Evolutionary conservation across 2,329 filamentous ascomycete genomes (phyloP).

Genomic region (Xylariaceae sp.): DNA sequence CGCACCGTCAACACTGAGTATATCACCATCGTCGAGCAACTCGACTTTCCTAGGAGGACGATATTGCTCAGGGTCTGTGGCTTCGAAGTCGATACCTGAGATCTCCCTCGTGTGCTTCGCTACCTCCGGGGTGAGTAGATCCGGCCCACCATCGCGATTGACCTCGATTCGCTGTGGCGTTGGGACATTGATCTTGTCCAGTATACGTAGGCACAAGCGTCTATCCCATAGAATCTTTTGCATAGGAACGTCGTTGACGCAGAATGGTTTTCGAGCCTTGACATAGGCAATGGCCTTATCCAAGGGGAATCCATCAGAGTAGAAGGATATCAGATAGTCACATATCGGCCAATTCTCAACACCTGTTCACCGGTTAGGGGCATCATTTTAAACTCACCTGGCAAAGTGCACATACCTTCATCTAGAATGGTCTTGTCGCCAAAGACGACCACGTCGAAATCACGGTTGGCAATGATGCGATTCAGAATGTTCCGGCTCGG

Average conservation of each 20-base stretch:
- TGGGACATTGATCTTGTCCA: conserved; percentile 84
- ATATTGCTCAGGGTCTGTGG: conserved; percentile 58
- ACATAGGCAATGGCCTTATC: conserved; percentile 97
- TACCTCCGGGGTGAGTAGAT: conserved; percentile 70
- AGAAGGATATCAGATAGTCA: conserved; percentile 97
- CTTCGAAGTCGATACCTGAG: conserved; percentile 70
- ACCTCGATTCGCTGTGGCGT: conserved; percentile 87
- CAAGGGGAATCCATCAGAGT: conserved; percentile 92
- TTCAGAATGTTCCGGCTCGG: conserved; percentile 95
- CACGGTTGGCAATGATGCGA: conserved; percentile 78
- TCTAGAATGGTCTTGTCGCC: conserved; percentile 98
- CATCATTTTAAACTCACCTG: neutral
- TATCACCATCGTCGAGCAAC: conserved; percentile 84
- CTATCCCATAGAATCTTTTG: conserved; percentile 96
- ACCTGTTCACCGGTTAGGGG: conserved; percentile 35
- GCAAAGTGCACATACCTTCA: conserved; percentile 54
- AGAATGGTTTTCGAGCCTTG: conserved; percentile 88
- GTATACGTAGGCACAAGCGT: conserved; percentile 76
- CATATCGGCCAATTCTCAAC: conserved; percentile 39
- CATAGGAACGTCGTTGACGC: conserved; percentile 96
- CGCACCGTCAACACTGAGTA: conserved; percentile 78
- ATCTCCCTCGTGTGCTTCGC: conserved; percentile 73
- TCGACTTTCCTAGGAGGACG: conserved; percentile 62
- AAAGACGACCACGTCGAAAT: conserved; percentile 97
- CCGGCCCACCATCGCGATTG: conserved; percentile 85